These are phyloP conservation scores for Raddia guianensis DNA, from an alignment of 176 grass and related monocot species.

Conservation along the genomic window DNA sequence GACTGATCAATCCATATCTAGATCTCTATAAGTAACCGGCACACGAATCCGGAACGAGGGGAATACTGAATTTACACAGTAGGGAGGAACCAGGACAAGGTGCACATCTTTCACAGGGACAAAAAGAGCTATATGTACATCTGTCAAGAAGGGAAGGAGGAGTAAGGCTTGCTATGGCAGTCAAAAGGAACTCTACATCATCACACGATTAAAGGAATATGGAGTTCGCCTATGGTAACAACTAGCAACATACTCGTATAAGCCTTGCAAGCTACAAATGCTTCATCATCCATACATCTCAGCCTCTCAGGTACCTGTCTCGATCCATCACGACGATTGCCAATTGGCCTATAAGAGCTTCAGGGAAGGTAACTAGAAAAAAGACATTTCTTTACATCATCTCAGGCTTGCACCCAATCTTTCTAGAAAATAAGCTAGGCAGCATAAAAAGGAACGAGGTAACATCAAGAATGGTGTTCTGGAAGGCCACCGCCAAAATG, in stretches of 20 bases:
- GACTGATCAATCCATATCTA: too few relatives aligned
- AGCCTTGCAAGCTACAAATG: constrained; percentile 1
- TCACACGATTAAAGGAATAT: constrained; percentile 19
- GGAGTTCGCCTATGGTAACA: not conserved
- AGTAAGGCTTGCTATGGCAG: not conserved
- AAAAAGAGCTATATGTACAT: constrained; percentile 34
- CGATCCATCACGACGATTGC: not conserved
- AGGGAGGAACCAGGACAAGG: not conserved
- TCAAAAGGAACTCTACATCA: constrained; percentile 10
- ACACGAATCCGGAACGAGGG: too few relatives aligned
- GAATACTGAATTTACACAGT: constrained; percentile 31
- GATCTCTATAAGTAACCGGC: not conserved
- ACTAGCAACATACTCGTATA: not conserved
- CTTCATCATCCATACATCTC: not conserved
- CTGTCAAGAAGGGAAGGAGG: not conserved
- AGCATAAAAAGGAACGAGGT: not conserved
- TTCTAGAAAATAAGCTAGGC: constrained; percentile 40
- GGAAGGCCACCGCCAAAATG: constrained; percentile 11
- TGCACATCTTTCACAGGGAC: not conserved
- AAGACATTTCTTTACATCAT: constrained; percentile 27
- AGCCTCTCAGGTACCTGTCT: not conserved
- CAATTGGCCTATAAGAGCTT: not conserved
- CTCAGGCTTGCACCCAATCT: constrained; percentile 21
- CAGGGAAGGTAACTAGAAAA: not conserved
- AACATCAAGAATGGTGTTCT: constrained; percentile 12